Conservation (phyloP, 129 eudicot species). For the Ambrosia artemisiifolia region DNA sequence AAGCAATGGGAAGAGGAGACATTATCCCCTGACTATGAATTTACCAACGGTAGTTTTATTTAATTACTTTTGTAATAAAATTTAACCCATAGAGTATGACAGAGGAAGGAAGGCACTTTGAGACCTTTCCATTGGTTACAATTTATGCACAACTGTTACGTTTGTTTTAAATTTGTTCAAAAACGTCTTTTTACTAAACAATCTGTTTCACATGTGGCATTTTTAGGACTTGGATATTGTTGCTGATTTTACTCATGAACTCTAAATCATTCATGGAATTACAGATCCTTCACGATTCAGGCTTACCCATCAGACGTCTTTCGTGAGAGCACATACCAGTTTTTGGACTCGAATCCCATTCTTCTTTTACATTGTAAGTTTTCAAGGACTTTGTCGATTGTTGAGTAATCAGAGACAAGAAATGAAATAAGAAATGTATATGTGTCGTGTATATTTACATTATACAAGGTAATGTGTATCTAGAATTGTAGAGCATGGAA, state of each 20-base stretch:
- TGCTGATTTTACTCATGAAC: neutral
- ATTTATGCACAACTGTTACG: no score
- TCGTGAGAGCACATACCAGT: constrained; percentile 74
- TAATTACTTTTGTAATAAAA: neutral
- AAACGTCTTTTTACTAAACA: no score
- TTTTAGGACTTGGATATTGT: neutral
- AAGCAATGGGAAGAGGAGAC: constrained; percentile 88
- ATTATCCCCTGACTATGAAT: constrained; percentile 62
- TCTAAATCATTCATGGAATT: neutral
- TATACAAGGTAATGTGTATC: no score
- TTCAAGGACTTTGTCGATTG: neutral
- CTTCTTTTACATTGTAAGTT: constrained; percentile 65
- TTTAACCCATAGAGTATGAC: no score
- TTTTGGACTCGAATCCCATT: constrained; percentile 69
- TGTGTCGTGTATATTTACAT: no score
- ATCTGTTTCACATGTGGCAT: no score
- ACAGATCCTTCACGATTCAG: constrained; percentile 89
- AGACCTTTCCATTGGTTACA: no score
- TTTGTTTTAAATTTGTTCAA: no score
- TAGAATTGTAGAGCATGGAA: neutral
- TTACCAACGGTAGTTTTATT: constrained; percentile 55
- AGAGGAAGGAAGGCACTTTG: no score
- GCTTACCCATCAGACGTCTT: constrained; percentile 81
- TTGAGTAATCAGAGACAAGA: neutral
- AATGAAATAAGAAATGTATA: no score